phyloP scores from a whole-genome alignment of 768 basidiomycete genomes.

The Mycena chlorophos region DNA sequence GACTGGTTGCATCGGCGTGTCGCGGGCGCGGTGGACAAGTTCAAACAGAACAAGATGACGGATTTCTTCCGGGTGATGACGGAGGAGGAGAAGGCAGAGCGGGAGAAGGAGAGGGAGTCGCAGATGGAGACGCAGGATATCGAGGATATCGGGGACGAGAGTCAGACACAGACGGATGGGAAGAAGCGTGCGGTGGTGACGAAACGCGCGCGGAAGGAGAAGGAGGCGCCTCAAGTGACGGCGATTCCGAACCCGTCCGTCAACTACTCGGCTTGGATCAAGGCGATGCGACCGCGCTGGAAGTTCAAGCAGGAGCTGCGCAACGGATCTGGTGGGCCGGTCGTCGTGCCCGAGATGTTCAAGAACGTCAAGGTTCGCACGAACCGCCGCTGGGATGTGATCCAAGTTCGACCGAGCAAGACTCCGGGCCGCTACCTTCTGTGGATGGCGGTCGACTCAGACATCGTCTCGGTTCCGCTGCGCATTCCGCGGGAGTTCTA shows the following conservation, averaged over 20 bases:
- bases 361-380: slow-evolving; percentile 56
- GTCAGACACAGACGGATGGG: slow-evolving; percentile 22
- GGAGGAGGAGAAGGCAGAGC: slow-evolving; percentile 31
- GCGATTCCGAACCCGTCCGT: slow-evolving; percentile 55
- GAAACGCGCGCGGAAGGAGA: slow-evolving; percentile 46
- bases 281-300: slow-evolving; percentile 79
- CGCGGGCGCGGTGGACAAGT: slow-evolving; percentile 87
- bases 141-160: slow-evolving; percentile 51
- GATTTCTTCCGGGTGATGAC: slow-evolving; percentile 76
- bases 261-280: slow-evolving; percentile 78
- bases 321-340: slow-evolving; percentile 40
- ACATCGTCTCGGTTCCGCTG: slow-evolving; percentile 77
- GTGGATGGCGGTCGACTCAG: slow-evolving; percentile 83
- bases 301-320: slow-evolving; percentile 54
- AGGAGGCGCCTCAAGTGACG: slow-evolving; percentile 44
- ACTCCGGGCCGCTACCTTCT: slow-evolving; percentile 80
- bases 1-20: slow-evolving; percentile 96
- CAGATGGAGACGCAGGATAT: slow-evolving; percentile 49
- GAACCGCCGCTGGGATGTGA: slow-evolving; percentile 83
- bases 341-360: slow-evolving; percentile 73
- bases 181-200: slow-evolving; percentile 56
- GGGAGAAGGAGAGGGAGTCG: slow-evolving; percentile 31
- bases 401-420: slow-evolving; percentile 82
- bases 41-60: slow-evolving; percentile 96
- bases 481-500: slow-evolving; percentile 92